These are phyloP conservation scores for Apiospora malaysiana DNA, from an alignment of 2,329 filamentous ascomycete genomes.

Conservation along the genomic window DNA sequence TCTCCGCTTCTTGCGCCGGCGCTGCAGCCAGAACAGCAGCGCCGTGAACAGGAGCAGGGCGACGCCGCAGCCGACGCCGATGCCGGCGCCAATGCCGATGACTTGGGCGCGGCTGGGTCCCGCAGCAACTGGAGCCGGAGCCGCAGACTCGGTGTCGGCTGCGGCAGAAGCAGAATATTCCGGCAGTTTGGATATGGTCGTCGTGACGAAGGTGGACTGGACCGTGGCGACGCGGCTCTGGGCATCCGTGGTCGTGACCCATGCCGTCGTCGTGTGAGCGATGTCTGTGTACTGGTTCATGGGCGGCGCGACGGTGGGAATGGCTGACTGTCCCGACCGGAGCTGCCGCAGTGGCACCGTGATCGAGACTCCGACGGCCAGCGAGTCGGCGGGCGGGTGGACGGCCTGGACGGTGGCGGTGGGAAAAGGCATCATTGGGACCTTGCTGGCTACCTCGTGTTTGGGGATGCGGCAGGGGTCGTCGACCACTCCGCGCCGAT, in stretches of 20 bases:
- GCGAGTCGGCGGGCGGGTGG: constrained; percentile 19
- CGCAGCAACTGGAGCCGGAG: background rate
- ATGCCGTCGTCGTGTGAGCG: background rate
- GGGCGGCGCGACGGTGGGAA: background rate
- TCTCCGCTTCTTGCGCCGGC: background rate
- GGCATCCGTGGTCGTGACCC: background rate
- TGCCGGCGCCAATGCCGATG: background rate
- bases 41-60: background rate
- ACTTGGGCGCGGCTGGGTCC: background rate
- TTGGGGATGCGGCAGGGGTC: background rate
- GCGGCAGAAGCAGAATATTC: no score
- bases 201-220: background rate
- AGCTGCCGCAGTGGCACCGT: constrained; percentile 20
- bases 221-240: background rate
- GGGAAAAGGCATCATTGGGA: constrained; percentile 21
- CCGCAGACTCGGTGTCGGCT: background rate
- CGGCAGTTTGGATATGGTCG: background rate
- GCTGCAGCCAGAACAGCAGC: background rate
- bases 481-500: background rate
- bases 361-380: constrained; percentile 22
- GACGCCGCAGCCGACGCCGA: background rate
- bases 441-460: background rate
- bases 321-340: background rate
- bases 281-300: background rate
- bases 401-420: constrained; percentile 12